Evolutionary conservation across 1,284 basidiomycete species (phyloP), one percentile per base, ranked within the genome.

Genomic region (Coniferiporia weirii): DNA sequence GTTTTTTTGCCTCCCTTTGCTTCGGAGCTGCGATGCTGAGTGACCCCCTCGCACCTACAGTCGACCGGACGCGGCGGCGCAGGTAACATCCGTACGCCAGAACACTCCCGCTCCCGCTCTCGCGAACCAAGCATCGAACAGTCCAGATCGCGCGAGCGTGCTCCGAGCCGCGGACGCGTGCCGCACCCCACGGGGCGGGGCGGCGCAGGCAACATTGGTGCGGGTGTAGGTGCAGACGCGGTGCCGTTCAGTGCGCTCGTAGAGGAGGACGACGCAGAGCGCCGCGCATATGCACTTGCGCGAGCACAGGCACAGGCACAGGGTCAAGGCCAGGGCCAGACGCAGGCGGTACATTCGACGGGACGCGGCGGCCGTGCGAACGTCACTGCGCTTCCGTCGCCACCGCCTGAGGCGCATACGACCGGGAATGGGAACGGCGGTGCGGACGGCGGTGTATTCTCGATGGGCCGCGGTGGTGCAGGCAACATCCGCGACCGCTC

Each of bases 281-380:
- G 57, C n/a, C 43, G 57, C 71, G 76, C 44, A 72, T 34, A 50
- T n/a, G 48, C 57, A 6, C 58, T 35, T 12, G 20, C 48, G 4
- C 48, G 20, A 10, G 22, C 13, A 8, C 20, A 19, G 38, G 48
- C 45, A n/a, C 40, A n/a, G 67, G 52, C 27, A 27, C 27, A 27
- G 5, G 27, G 27, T 5, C 27, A 27, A 27, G 27, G 27, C 27
- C 27, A 27, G 27, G 27, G 27, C 27, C 27, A 27, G 27, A 27
- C 27, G 27, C 27, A 27, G 27, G 27, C 27, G 70, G 68, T 17
- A 15, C 87, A 88, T 67, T 84, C 84, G 4, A 84, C 81, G 1
- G 89, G 86, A 19, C 80, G 88, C 43, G 88, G 88, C 15, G 88
- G 88, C 15, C 66, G 72, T 2, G 87, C 84, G 0, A 91, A 91